Evolutionary conservation across 768 basidiomycete genomes (phyloP).

Genomic region (Amanita exitialis): DNA sequence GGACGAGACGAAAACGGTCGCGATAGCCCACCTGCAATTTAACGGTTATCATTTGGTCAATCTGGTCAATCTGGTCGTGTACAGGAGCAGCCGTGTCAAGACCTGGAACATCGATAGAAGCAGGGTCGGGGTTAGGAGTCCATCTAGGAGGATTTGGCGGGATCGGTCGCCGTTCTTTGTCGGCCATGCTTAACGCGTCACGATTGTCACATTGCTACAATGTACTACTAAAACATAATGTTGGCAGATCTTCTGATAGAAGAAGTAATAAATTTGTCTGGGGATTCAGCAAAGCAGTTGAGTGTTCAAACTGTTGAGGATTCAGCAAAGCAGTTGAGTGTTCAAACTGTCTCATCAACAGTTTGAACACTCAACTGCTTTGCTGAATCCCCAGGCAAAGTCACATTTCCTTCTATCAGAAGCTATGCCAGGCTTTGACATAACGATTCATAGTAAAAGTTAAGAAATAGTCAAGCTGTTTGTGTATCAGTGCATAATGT

Average conservation of each 20-base stretch:
- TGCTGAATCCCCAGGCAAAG: background rate
- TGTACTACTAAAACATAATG: too few relatives aligned
- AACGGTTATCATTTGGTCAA: slow-evolving; percentile 90
- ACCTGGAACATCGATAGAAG: slow-evolving; percentile 59
- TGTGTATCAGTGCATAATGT: background rate
- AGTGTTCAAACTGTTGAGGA: background rate
- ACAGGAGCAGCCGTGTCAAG: slow-evolving; percentile 60
- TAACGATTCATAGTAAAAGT: background rate
- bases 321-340: background rate
- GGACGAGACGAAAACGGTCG: background rate
- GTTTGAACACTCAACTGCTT: background rate
- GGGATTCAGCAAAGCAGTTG: background rate
- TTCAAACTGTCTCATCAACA: too few relatives aligned
- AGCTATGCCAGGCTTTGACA: background rate
- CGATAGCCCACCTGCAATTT: slow-evolving; percentile 62
- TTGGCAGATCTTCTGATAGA: background rate
- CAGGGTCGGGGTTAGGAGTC: slow-evolving; percentile 54
- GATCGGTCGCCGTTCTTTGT: slow-evolving; percentile 20
- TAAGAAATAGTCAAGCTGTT: background rate
- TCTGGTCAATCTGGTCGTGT: slow-evolving; percentile 84
- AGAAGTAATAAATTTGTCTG: background rate
- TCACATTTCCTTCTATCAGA: background rate
- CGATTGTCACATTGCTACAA: background rate
- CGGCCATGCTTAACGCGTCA: background rate
- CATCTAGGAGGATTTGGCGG: slow-evolving; percentile 58